A percentile compares a stretch with the other conserved stretches of the same genome.
Conservation (phyloP, 805 yeast species). For the Suhomyces sp. region DNA sequence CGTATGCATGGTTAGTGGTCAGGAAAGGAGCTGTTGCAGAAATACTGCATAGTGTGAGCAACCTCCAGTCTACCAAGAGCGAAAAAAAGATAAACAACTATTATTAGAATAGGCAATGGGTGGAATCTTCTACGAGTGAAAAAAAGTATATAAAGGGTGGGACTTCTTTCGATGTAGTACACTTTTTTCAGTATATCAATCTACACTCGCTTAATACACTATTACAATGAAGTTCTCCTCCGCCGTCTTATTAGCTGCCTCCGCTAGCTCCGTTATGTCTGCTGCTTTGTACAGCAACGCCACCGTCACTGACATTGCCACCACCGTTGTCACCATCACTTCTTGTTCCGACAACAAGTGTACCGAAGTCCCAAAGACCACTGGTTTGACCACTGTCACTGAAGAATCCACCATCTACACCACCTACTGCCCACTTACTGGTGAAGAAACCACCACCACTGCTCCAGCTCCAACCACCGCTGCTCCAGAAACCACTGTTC, state of each 20-base stretch:
- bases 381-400: constrained; percentile 25
- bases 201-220: neutral
- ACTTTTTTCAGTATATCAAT: neutral
- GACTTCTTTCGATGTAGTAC: neutral
- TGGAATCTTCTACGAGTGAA: neutral
- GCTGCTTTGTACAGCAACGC: constrained; percentile 29
- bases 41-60: neutral
- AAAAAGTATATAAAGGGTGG: neutral
- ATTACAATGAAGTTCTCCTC: constrained; percentile 35
- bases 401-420: constrained; percentile 18
- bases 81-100: constrained; percentile 2
- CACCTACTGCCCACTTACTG: constrained; percentile 27
- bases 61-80: neutral
- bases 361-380: constrained; percentile 17
- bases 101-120: neutral
- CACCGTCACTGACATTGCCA: constrained; percentile 12
- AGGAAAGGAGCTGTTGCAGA: neutral
- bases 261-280: constrained; percentile 22
- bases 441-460: constrained; percentile 15
- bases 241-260: constrained; percentile 20
- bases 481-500: constrained; percentile 4
- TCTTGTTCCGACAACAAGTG: constrained; percentile 27
- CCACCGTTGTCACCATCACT: constrained; percentile 27
- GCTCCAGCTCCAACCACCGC: constrained; percentile 10
- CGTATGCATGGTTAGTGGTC: neutral